A percentile compares a stretch with the other conserved stretches of the same genome.
Evolutionary conservation across 2,329 filamentous ascomycete genomes (phyloP).

Genomic region (Allantophomopsis lycopodina): DNA sequence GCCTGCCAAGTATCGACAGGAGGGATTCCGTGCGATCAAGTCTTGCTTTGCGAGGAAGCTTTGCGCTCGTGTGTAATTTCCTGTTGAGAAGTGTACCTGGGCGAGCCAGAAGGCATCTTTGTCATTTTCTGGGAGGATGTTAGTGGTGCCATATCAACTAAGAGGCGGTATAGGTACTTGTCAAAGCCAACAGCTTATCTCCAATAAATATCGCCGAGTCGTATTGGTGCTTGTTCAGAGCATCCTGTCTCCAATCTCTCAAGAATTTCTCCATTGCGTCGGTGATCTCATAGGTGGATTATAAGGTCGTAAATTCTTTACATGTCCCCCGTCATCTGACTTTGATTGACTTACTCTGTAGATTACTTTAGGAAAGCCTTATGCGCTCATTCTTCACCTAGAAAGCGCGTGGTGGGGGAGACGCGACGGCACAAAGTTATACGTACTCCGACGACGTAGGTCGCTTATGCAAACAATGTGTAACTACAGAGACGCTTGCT

Average conservation of each 20-base stretch:
- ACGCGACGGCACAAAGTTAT: slow-evolving; percentile 7
- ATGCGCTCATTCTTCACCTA: not conserved
- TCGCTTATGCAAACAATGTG: not conserved
- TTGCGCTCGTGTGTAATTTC: slow-evolving; percentile 87
- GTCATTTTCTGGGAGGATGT: slow-evolving; percentile 57
- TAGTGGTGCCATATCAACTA: slow-evolving; percentile 4
- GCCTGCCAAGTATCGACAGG: slow-evolving; percentile 83
- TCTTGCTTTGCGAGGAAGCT: slow-evolving; percentile 75
- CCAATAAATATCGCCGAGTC: slow-evolving; percentile 95
- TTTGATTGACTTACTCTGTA: too few species aligned
- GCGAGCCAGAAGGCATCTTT: slow-evolving; percentile 94
- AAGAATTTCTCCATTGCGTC: slow-evolving; percentile 76
- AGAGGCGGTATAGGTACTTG: slow-evolving; percentile 46
- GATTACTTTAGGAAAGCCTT: too few species aligned
- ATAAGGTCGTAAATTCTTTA: not conserved
- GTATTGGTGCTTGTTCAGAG: slow-evolving; percentile 89
- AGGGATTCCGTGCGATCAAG: slow-evolving; percentile 66
- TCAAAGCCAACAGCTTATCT: slow-evolving; percentile 90
- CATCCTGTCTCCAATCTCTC: slow-evolving; percentile 89
- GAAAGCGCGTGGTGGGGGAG: slow-evolving; percentile 7
- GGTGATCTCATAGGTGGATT: slow-evolving; percentile 2
- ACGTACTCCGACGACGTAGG: too few species aligned
- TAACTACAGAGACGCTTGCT: not conserved
- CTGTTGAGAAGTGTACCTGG: slow-evolving; percentile 93
- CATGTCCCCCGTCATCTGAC: too few species aligned